Percentiles rank a stretch among this genome's conserved stretches.
Conservation (phyloP, 257 asterid species). For the Nicotiana attenuata region DNA sequence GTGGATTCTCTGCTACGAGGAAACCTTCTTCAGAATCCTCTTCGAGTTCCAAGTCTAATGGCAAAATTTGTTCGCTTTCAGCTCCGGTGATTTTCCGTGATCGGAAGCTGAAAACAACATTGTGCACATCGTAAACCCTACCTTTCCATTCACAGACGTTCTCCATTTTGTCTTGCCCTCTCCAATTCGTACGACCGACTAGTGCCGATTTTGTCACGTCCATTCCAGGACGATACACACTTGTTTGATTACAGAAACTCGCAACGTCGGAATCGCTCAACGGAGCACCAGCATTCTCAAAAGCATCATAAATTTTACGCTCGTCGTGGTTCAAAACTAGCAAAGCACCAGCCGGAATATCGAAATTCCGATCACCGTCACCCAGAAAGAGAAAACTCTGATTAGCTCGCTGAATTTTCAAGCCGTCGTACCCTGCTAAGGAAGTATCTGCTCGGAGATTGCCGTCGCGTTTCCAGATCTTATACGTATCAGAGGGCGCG, state of each 20-base stretch:
- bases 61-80: conserved; percentile 70
- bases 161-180: conserved; percentile 74
- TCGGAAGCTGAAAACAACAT: conserved; percentile 69
- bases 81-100: conserved; percentile 60
- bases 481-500: conserved; percentile 92
- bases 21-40: conserved; percentile 84
- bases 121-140: conserved; percentile 84
- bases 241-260: conserved; percentile 67
- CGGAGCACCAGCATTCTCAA: conserved; percentile 71
- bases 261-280: conserved; percentile 60
- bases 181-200: conserved; percentile 82
- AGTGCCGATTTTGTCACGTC: conserved; percentile 87
- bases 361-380: conserved; percentile 37
- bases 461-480: conserved; percentile 94
- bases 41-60: conserved; percentile 62
- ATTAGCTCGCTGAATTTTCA: conserved; percentile 89
- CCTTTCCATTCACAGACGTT: conserved; percentile 85
- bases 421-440: conserved; percentile 87
- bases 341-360: conserved; percentile 59
- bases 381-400: conserved; percentile 87
- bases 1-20: conserved; percentile 86
- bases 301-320: conserved; percentile 73
- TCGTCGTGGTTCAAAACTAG: conserved; percentile 87
- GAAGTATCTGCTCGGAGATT: conserved; percentile 91
- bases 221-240: conserved; percentile 91